phyloP scores from a whole-genome alignment of 2,329 filamentous ascomycete species.

The Akanthomyces muscarius region DNA sequence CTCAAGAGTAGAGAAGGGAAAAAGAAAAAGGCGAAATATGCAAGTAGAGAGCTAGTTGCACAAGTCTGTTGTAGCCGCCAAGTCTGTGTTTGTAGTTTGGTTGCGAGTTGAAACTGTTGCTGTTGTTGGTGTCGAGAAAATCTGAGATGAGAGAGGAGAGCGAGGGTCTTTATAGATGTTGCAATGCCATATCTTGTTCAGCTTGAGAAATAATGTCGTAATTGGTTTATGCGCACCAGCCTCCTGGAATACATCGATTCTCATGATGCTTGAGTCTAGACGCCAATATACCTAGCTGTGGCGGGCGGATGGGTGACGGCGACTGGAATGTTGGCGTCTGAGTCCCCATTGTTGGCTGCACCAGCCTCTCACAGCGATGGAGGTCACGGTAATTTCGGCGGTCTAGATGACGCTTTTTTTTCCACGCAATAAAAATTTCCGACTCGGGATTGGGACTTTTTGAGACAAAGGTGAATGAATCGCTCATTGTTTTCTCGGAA shows the following conservation, averaged over 20 bases:
- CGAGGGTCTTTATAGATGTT: conserved; percentile 2
- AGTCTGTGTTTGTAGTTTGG: not conserved
- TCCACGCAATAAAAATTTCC: not conserved
- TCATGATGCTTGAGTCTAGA: not conserved
- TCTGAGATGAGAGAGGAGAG: not conserved
- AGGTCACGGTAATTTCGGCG: not conserved
- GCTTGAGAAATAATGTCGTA: not conserved
- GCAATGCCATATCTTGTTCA: not conserved
- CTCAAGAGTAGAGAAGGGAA: not conserved
- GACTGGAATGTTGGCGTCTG: conserved; percentile 13
- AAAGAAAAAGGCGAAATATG: not conserved
- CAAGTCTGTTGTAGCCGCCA: too few species aligned
- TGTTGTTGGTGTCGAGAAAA: not conserved
- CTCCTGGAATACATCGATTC: not conserved
- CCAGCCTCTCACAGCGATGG: conserved; percentile 8
- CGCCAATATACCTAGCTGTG: not conserved
- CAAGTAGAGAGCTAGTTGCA: not conserved
- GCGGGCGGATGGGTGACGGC: not conserved
- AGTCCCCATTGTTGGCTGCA: conserved; percentile 7
- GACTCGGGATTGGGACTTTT: not conserved
- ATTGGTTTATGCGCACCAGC: not conserved
- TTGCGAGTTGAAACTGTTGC: not conserved
- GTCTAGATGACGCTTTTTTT: not conserved
- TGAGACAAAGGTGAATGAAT: not conserved
- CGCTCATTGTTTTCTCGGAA: not conserved